Conservation (phyloP, 2,329 filamentous ascomycete genomes). For the Talaromyces rugulosus region DNA sequence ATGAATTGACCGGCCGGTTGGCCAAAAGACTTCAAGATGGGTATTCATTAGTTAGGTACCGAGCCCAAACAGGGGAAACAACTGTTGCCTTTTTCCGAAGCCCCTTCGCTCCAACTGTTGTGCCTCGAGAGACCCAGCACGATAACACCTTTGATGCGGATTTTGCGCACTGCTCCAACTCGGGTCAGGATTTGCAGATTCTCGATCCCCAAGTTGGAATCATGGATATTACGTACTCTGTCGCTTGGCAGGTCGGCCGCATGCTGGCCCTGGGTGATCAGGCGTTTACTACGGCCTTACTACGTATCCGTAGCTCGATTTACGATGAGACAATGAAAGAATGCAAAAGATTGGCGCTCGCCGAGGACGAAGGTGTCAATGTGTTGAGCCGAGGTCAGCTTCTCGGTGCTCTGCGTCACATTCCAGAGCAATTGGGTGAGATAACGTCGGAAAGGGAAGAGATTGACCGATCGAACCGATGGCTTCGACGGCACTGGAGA, state of each 20-base stretch:
- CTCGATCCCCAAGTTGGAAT: constrained; percentile 36
- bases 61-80: constrained; percentile 37
- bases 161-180: constrained; percentile 24
- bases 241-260: constrained; percentile 43
- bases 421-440: too few species aligned
- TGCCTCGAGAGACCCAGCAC: neutral
- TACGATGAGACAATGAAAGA: constrained; percentile 1
- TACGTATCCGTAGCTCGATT: constrained; percentile 20
- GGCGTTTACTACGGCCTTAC: constrained; percentile 26
- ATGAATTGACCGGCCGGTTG: too few species aligned
- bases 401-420: neutral
- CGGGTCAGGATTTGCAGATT: constrained; percentile 22
- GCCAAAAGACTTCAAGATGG: constrained; percentile 19
- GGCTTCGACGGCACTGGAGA: neutral
- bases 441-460: neutral
- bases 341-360: too few species aligned
- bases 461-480: neutral
- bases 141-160: neutral
- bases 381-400: neutral
- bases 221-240: constrained; percentile 44
- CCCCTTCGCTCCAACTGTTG: constrained; percentile 31
- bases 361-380: neutral
- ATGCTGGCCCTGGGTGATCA: constrained; percentile 35
- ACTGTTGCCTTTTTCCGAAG: constrained; percentile 37
- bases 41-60: constrained; percentile 35